Evolutionary conservation across 352 stramenopile genomes (phyloP), one percentile per base, ranked within the genome.

Genomic region (Globisporangium paroecandrum): DNA sequence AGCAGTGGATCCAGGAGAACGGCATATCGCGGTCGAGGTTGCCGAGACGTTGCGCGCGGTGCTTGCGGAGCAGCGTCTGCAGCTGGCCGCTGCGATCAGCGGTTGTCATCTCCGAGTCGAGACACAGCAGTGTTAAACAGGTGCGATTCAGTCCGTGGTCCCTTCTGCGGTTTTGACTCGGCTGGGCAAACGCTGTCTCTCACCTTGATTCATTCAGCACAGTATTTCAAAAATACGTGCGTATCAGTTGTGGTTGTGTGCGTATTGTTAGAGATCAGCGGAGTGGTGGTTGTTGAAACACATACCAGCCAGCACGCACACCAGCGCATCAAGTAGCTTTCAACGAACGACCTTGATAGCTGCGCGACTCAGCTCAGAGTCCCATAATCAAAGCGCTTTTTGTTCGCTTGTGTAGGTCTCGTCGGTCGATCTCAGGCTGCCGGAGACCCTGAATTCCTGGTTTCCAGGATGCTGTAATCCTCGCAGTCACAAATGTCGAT

Each of bases 1-100:
- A 43, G 38, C 27, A 61, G 1, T 64, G 58, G 62, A 29, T 71
- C 43, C n/a, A 77, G 36, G 34, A 66, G 55, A 73, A 61, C 15
- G 54, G 29, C 8, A 54, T 47, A 15, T 64, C 53, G 29, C 51
- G 53, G 4, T 68, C 36, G 20, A 43, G 20, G 22, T 54, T 22
- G 22, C 32, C 38, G 18, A 49, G 9, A 41, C 49, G 32, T 24
- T 64, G 43, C 24, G 27, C 34, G 22, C 41, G 41, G 38, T 64
- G 58, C 27, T 49, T 46, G 10, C 7, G 38, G 58, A 64, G 41
- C 15, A 64, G 25, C 27, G 15, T n/a, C 38, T 64, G 24, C 2
- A 64, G 24, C 8, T n/a, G 20, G 20, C 1, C 43, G 41, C 24
- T 64, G n/a, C 24, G 58, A 6, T 46, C 57, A 3, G n/a, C 13